phyloP scores from a whole-genome alignment of 306 rosid species.

The Coriaria nepalensis region DNA sequence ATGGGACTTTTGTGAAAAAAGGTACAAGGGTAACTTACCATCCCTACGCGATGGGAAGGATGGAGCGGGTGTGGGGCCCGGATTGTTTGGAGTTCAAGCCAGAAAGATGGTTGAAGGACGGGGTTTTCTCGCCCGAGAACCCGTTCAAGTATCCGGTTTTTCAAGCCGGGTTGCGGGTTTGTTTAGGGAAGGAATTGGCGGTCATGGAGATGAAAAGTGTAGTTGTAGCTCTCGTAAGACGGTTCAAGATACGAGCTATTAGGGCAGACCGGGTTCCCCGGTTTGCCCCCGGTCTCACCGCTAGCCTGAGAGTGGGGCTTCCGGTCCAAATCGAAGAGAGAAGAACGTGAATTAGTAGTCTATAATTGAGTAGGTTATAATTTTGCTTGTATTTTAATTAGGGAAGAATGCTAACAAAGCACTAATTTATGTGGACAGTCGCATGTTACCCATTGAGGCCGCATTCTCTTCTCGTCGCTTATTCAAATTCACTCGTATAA shows the following conservation, averaged over 20 bases:
- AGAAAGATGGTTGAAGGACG: conserved; percentile 53
- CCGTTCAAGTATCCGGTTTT: conserved; percentile 70
- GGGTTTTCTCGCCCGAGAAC: conserved; percentile 28
- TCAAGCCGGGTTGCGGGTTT: conserved; percentile 69
- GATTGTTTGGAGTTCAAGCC: conserved; percentile 57
- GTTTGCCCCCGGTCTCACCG: conserved; percentile 65
- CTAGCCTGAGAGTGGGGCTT: conserved; percentile 53
- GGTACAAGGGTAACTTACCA: conserved; percentile 81
- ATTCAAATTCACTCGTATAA: too few relatives aligned
- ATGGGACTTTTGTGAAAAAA: conserved; percentile 48
- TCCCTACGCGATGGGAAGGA: conserved; percentile 95
- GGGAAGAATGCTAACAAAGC: too few relatives aligned
- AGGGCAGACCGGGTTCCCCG: conserved; percentile 18
- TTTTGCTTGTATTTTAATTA: too few relatives aligned
- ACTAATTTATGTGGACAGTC: too few relatives aligned
- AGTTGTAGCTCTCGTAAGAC: conserved; percentile 19
- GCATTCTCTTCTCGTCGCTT: too few relatives aligned
- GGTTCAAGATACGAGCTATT: conserved; percentile 32
- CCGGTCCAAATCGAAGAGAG: conserved; percentile 44
- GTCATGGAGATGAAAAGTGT: conserved; percentile 49
- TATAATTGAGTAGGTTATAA: too few relatives aligned
- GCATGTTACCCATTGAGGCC: too few relatives aligned
- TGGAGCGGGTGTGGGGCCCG: conserved; percentile 70
- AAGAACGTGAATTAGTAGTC: background rate
- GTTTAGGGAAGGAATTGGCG: conserved; percentile 84